Base-by-base conservation (phyloP, 352 stramenopile genomes). In the Globisporangium iwayamae region DNA sequence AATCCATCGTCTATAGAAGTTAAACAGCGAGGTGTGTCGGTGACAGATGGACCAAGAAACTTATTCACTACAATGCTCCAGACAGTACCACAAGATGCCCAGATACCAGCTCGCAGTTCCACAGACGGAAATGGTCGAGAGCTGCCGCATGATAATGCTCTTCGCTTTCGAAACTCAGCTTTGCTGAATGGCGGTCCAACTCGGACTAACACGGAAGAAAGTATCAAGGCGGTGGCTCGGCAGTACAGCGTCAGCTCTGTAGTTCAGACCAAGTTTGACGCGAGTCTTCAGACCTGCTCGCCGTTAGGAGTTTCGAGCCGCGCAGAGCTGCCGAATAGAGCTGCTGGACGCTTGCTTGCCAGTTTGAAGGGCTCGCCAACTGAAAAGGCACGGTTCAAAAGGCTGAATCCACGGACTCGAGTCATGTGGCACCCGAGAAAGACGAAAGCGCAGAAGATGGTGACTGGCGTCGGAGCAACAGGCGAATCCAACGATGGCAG, bases 111-210 rank as follows among this genome's bases (percentile, higher is more conserved):
- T 18, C 34, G 32, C 38, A 30, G 28, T 20, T 46, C 63, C 22
- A 20, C 47, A 30, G 46, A 58, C 14, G 13, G 20, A 10, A 20
- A 39, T 13, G n/a, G 5, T 47, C 22, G 50, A 18, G 45, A 18
- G 10, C 16, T 51, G 10, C 10, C 22, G 6, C 13, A 4, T 10
- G 30, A 65, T 30, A 38, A 51, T 25, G 16, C 65, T 18, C 56
- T 64, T 20, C 65, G 65, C 7, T 61, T 78, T 32, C 75, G 71
- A 36, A 79, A 82, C 52, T 65, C 74, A 20, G 70, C 76, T 3
- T 57, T 83, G 30, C 69, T 79, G 22, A 74, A 85, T 52, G 70
- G 60, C 9, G 62, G 47, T 4, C 22, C 63, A 18, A 28, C 14
- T 22, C 55, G n/a, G 38, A 13, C 25, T 1, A 64, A 46, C 25